phyloP scores from a whole-genome alignment of 805 yeast genomes.

The Cyberlindnera mrakii region DNA sequence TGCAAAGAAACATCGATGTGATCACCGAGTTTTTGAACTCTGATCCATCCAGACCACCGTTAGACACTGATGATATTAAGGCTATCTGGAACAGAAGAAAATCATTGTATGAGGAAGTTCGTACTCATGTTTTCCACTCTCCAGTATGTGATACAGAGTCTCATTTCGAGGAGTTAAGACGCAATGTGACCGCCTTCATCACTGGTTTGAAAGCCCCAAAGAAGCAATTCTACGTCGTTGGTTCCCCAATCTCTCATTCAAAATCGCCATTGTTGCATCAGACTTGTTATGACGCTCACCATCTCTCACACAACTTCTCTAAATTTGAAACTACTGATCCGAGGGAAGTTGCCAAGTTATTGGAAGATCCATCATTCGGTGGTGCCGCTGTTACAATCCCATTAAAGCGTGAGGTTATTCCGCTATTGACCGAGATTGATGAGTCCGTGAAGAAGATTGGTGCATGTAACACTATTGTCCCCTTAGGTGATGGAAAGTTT shows the following conservation, averaged over 20 bases:
- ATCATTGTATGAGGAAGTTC: constrained; percentile 70
- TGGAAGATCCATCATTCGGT: constrained; percentile 55
- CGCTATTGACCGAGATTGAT: constrained; percentile 56
- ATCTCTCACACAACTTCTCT: constrained; percentile 68
- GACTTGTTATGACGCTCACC: constrained; percentile 66
- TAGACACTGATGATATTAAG: constrained; percentile 71
- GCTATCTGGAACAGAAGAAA: constrained; percentile 84
- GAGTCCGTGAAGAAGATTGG: constrained; percentile 82
- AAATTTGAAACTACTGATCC: constrained; percentile 66
- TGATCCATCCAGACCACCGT: constrained; percentile 79
- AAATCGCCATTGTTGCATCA: constrained; percentile 86
- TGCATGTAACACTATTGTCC: constrained; percentile 85
- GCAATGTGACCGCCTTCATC: constrained; percentile 53
- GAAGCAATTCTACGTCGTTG: constrained; percentile 62
- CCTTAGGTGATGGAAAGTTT: constrained; percentile 41
- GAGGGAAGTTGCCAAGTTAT: constrained; percentile 46
- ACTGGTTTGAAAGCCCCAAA: constrained; percentile 54
- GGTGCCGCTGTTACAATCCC: constrained; percentile 98
- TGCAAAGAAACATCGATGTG: constrained; percentile 81
- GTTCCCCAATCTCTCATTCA: constrained; percentile 79
- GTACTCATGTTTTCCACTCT: constrained; percentile 72
- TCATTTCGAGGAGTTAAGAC: constrained; percentile 52
- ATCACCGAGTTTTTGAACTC: constrained; percentile 66
- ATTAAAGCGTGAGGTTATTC: constrained; percentile 73
- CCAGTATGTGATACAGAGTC: constrained; percentile 54